phyloP scores from a whole-genome alignment of 257 asterid genomes.

The Petrea volubilis region DNA sequence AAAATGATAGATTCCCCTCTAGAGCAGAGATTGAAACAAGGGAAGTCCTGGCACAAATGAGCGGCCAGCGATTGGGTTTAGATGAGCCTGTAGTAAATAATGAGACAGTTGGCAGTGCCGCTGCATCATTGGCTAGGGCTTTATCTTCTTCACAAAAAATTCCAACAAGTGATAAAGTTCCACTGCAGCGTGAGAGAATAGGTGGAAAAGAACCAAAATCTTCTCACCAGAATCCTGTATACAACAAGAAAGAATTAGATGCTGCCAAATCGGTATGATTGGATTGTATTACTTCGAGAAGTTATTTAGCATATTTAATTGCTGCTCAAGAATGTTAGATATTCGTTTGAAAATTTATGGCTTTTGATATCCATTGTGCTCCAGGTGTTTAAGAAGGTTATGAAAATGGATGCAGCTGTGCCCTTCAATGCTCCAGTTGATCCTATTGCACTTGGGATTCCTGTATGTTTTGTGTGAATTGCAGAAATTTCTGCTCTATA shows the following conservation, averaged over 20 bases:
- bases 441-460: slow-evolving; percentile 83
- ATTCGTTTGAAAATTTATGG: background rate
- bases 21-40: slow-evolving; percentile 36
- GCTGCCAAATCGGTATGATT: slow-evolving; percentile 47
- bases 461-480: slow-evolving; percentile 26
- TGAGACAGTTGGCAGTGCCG: slow-evolving; percentile 48
- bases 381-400: slow-evolving; percentile 41
- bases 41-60: slow-evolving; percentile 36
- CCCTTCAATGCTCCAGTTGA: slow-evolving; percentile 90
- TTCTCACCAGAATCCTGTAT: slow-evolving; percentile 23
- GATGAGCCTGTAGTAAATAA: slow-evolving; percentile 32
- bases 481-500: background rate
- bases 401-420: slow-evolving; percentile 77
- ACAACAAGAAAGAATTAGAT: slow-evolving; percentile 47
- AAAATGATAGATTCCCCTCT: slow-evolving; percentile 41
- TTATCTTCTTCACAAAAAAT: slow-evolving; percentile 43
- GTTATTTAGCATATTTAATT: background rate
- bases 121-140: slow-evolving; percentile 42
- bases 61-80: slow-evolving; percentile 37
- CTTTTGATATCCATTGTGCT: slow-evolving; percentile 7
- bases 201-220: slow-evolving; percentile 42
- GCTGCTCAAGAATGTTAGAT: background rate
- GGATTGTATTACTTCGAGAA: background rate
- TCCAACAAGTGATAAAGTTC: slow-evolving; percentile 38
- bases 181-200: slow-evolving; percentile 36